Percentiles rank a stretch among this genome's conserved stretches.
Conservation (phyloP, 2,329 filamentous ascomycete genomes). For the Biscogniauxia sp. region DNA sequence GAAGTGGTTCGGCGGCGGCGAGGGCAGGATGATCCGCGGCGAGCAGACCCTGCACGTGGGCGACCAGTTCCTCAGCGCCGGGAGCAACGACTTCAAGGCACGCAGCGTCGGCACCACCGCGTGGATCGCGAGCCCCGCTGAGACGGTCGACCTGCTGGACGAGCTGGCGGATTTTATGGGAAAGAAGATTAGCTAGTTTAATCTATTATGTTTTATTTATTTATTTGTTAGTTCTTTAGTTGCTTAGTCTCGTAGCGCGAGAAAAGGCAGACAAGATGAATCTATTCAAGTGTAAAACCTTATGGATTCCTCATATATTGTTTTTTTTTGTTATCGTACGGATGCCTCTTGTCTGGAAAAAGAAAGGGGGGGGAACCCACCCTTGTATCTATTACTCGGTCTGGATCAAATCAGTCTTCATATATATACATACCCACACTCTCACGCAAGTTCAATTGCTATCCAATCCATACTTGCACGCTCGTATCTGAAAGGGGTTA, state of each 20-base stretch:
- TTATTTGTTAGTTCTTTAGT: too few relatives aligned
- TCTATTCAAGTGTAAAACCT: too few relatives aligned
- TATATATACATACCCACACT: neutral
- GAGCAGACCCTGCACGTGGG: slow-evolving; percentile 89
- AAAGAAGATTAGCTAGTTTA: slow-evolving; percentile 37
- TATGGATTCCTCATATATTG: neutral
- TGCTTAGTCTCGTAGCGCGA: too few relatives aligned
- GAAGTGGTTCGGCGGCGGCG: slow-evolving; percentile 72
- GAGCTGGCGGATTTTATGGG: slow-evolving; percentile 66
- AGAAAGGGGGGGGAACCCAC: neutral
- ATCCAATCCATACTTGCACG: neutral
- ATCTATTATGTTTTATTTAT: neutral
- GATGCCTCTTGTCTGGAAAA: neutral
- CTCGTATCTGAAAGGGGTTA: neutral
- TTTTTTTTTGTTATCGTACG: neutral
- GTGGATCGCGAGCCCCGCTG: slow-evolving; percentile 90
- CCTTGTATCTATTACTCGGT: neutral
- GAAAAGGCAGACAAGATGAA: too few relatives aligned
- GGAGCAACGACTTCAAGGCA: slow-evolving; percentile 96
- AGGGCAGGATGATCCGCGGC: slow-evolving; percentile 53
- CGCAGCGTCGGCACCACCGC: slow-evolving; percentile 89
- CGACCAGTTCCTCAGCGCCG: slow-evolving; percentile 93
- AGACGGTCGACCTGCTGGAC: slow-evolving; percentile 87
- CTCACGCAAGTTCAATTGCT: neutral
- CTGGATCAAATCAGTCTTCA: neutral